Base-by-base conservation (phyloP, 345 rosid species). In the Syzygium grande region DNA sequence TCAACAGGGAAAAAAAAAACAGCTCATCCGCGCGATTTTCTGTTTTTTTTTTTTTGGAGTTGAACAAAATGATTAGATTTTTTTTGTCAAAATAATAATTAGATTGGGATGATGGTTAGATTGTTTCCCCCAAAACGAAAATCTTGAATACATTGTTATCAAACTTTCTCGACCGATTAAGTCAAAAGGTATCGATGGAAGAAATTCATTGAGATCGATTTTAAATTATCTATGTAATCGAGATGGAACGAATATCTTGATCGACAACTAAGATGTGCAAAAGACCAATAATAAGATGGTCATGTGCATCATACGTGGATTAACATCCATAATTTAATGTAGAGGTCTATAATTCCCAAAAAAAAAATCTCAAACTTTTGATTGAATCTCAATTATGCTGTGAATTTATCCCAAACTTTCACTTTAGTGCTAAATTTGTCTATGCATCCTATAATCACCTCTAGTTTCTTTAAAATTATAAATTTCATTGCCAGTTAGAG, bases 391-490 rank as follows among this genome's bases (percentile, higher is more conserved):
- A 15, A 61, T 61, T 11, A 4, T 14, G 0, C 6, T 38, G 16
- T 15, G 22, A 29, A 63, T 29, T 63, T 63, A 4, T 65, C 2
- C 16, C 11, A n/a, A 61, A 61, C 15, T 34, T 7, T 63, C 1
- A 51, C 52, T 51, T 12, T 11, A 12, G 13, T 11, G 2, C 52
- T 14, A 14, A 51, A 12, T 27, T 19, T 9, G 10, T 19, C 25
- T 8, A 2, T 5, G 0, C 38, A 11, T 65, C 6, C 11, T 30
- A 16, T 63, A 6, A 29, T 29, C 3, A 0, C 5, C 19, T n/a
- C 3, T 63, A 63, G 2, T 63, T 63, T 15, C 5, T 63, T 29
- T 29, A 29, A 63, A 63, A 63, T 63, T 13, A 63, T 29, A 19
- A 27, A 63, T 8, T 63, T 63, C 5, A 3, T 9, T 3, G 19